Percentiles rank a stretch among this genome's conserved stretches.
phyloP scores from a whole-genome alignment of 2,329 filamentous ascomycete species.

The Cladophialophora bantiana region DNA sequence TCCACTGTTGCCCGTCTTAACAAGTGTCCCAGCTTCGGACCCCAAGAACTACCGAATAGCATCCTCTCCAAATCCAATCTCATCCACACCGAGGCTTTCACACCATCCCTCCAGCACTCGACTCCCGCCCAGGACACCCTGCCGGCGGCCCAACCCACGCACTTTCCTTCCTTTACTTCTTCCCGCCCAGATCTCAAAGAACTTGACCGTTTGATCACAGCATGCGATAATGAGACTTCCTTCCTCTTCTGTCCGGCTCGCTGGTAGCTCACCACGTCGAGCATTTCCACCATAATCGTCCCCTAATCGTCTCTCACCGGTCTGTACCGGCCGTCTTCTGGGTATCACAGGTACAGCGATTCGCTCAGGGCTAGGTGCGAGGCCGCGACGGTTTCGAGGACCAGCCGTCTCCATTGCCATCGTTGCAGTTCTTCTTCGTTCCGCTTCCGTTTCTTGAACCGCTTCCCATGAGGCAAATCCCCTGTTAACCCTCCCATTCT shows the following conservation, averaged over 20 bases:
- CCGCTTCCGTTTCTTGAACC: slow-evolving; percentile 28
- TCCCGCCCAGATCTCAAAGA: slow-evolving; percentile 91
- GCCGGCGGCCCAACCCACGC: slow-evolving; percentile 45
- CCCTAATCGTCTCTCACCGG: slow-evolving; percentile 19
- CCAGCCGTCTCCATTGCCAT: neutral
- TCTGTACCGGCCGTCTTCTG: neutral
- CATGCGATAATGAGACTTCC: slow-evolving; percentile 90
- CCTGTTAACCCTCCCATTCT: slow-evolving; percentile 15
- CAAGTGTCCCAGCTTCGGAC: neutral
- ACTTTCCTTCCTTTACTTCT: slow-evolving; percentile 63
- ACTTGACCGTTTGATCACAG: slow-evolving; percentile 91
- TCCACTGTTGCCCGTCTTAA: neutral
- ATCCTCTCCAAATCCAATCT: slow-evolving; percentile 53
- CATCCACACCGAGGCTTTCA: slow-evolving; percentile 77
- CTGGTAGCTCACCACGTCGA: slow-evolving; percentile 58
- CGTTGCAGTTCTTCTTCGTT: slow-evolving; percentile 8
- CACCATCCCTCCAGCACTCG: slow-evolving; percentile 78
- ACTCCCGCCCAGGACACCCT: slow-evolving; percentile 77
- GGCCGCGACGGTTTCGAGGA: slow-evolving; percentile 20
- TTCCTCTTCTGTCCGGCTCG: slow-evolving; percentile 67
- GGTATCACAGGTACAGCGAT: neutral
- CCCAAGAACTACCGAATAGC: slow-evolving; percentile 67
- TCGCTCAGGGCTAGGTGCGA: slow-evolving; percentile 24
- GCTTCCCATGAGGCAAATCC: slow-evolving; percentile 37
- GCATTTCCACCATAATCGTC: slow-evolving; percentile 23